These are phyloP conservation scores for Phaeolepiota aurea DNA, from an alignment of 768 basidiomycete genomes.

Conservation along the genomic window DNA sequence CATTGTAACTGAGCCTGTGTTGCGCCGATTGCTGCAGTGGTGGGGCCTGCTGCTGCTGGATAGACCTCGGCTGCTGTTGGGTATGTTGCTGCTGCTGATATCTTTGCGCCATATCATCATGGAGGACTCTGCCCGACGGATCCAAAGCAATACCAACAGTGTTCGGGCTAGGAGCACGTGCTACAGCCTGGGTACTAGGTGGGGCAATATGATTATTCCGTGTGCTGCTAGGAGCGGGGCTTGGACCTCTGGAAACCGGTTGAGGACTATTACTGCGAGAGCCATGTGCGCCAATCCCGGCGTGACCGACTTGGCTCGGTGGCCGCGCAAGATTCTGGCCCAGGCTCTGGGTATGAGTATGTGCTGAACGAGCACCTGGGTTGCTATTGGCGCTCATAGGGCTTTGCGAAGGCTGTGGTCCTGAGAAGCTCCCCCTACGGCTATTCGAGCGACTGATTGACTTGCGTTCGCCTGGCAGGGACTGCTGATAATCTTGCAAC, in stretches of 20 bases:
- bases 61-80: conserved; percentile 33
- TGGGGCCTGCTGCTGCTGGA: conserved; percentile 24
- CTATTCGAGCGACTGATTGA: conserved; percentile 49
- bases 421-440: conserved; percentile 26
- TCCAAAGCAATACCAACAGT: conserved; percentile 80
- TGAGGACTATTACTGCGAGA: conserved; percentile 56
- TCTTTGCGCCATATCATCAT: conserved; percentile 68
- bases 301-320: conserved; percentile 57
- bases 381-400: conserved; percentile 9
- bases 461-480: conserved; percentile 79
- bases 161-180: conserved; percentile 66
- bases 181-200: conserved; percentile 18
- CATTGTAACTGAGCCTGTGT: conserved; percentile 24
- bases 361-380: background rate
- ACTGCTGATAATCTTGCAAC: conserved; percentile 69
- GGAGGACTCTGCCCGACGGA: conserved; percentile 68
- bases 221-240: conserved; percentile 34
- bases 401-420: conserved; percentile 18
- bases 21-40: conserved; percentile 20
- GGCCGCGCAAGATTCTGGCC: conserved; percentile 42
- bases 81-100: conserved; percentile 38
- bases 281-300: conserved; percentile 77
- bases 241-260: conserved; percentile 46
- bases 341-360: conserved; percentile 17
- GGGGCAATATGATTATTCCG: conserved; percentile 29